Percentiles rank a stretch among this genome's conserved stretches.
These are phyloP conservation scores for Pseudogymnoascus sp. DNA, from an alignment of 2,329 filamentous ascomycete genomes.

Conservation along the genomic window DNA sequence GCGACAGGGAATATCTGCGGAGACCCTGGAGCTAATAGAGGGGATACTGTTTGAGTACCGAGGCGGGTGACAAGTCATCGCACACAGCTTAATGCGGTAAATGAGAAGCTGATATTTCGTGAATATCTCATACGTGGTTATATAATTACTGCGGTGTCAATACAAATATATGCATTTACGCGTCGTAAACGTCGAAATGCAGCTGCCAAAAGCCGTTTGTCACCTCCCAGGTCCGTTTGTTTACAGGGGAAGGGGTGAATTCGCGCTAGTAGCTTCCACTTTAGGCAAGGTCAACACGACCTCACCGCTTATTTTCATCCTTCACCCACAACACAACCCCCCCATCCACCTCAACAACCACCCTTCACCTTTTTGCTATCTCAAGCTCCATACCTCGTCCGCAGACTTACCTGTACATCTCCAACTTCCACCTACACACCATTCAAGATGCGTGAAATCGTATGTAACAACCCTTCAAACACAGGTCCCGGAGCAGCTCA, in stretches of 20 bases:
- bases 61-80: conserved; percentile 4
- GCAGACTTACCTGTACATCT: conserved; percentile 10
- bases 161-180: neutral
- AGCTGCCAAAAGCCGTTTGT: conserved; percentile 3
- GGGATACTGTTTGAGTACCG: neutral
- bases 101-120: neutral
- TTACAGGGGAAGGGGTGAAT: conserved; percentile 7
- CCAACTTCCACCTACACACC: conserved; percentile 19
- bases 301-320: conserved; percentile 11
- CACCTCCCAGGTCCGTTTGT: conserved; percentile 5
- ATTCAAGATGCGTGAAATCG: conserved; percentile 67
- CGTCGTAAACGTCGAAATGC: neutral
- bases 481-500: neutral
- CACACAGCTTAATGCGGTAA: conserved; percentile 1
- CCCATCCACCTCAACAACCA: conserved; percentile 7
- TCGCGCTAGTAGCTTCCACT: conserved; percentile 6
- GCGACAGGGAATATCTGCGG: conserved; percentile 2
- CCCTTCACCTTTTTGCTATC: conserved; percentile 11
- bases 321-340: conserved; percentile 10
- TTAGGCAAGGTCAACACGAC: conserved; percentile 10
- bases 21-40: conserved; percentile 1
- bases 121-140: neutral
- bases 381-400: conserved; percentile 15
- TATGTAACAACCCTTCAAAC: conserved; percentile 38
- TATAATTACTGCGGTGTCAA: neutral